Evolutionary conservation across 202 grass and related monocot genomes (phyloP).

Genomic region (Schoenoplectus triqueter): DNA sequence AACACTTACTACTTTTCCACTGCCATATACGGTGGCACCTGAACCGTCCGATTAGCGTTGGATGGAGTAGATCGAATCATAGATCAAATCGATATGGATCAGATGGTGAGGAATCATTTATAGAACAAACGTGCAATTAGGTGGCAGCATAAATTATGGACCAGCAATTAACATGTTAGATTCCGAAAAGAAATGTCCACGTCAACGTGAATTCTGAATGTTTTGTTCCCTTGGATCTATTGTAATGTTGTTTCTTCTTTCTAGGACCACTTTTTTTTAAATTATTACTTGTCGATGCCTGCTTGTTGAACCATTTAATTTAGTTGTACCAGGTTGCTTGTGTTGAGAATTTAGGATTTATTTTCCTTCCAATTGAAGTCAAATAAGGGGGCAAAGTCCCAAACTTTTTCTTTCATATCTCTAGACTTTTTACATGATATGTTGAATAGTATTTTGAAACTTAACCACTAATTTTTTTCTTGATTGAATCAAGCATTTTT

Average conservation of each 20-base stretch:
- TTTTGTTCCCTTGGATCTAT: slow-evolving; percentile 10
- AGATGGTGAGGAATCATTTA: background rate
- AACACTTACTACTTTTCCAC: too few species aligned
- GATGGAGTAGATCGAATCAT: background rate
- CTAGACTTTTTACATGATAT: background rate
- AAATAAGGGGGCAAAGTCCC: background rate
- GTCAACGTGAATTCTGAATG: slow-evolving; percentile 18
- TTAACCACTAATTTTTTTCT: background rate
- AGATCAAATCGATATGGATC: background rate
- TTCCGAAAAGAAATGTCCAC: slow-evolving; percentile 4
- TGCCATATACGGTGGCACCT: background rate
- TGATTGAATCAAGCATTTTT: background rate
- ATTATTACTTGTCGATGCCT: background rate
- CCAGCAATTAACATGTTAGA: slow-evolving; percentile 21
- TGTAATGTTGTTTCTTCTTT: slow-evolving; percentile 9
- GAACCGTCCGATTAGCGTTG: background rate
- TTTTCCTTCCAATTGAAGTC: background rate
- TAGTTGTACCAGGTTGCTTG: background rate
- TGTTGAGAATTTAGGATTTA: background rate
- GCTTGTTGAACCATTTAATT: background rate
- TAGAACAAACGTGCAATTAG: background rate
- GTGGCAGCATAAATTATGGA: slow-evolving; percentile 14
- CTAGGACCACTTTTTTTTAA: background rate
- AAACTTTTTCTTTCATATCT: background rate
- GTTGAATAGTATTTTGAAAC: background rate